These are phyloP conservation scores for Nemophila menziesii DNA, from an alignment of 257 asterid genomes.

Conservation along the genomic window DNA sequence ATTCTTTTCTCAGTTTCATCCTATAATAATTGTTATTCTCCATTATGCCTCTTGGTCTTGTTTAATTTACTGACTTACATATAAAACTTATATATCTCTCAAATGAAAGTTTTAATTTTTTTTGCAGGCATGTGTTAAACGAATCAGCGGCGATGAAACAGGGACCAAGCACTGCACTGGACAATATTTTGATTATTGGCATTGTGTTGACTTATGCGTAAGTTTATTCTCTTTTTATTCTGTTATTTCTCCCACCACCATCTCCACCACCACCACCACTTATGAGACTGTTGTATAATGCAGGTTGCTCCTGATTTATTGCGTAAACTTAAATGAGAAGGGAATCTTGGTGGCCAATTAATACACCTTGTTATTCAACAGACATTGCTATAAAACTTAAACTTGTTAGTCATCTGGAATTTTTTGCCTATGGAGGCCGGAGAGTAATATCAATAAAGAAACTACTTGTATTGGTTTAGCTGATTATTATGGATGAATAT, in stretches of 20 bases:
- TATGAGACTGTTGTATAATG: conserved; percentile 3
- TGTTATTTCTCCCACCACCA: not conserved
- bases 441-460: conserved; percentile 21
- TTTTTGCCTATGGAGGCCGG: conserved; percentile 14
- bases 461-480: conserved; percentile 1
- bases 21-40: no score
- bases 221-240: conserved; percentile 9
- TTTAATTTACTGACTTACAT: no score
- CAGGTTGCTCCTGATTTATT: conserved; percentile 40
- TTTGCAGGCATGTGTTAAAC: conserved; percentile 46
- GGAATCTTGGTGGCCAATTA: conserved; percentile 10
- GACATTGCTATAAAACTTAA: conserved; percentile 11
- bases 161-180: conserved; percentile 84
- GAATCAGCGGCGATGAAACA: conserved; percentile 64
- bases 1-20: no score
- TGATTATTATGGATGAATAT: not conserved
- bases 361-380: conserved; percentile 9
- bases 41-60: no score
- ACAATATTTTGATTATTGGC: conserved; percentile 80
- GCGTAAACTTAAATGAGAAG: conserved; percentile 37
- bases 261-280: no score
- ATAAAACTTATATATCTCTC: not conserved
- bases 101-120: not conserved
- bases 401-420: conserved; percentile 15
- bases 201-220: conserved; percentile 68